Evolutionary conservation across 176 grass and related monocot species (phyloP), one percentile per base, ranked within the genome.

Genomic region (Juncus inflexus): DNA sequence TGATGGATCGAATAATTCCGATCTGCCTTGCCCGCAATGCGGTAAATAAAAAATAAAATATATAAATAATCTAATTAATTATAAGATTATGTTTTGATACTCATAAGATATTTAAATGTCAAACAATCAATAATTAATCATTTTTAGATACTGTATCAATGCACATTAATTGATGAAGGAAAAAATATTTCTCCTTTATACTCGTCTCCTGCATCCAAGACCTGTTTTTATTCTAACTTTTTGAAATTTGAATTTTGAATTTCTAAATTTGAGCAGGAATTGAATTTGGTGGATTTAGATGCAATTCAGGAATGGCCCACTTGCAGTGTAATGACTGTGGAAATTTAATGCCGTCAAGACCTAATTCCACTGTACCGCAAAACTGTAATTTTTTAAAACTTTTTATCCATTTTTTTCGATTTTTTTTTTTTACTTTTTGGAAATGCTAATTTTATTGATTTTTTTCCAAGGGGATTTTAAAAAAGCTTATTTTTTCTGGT

Each of bases 201-300:
- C 67, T 35, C 64, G 47, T 37, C 39, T 13, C 58, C 2, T 12
- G 35, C 49, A 49, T 12, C 52, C 52, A 10, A 11, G 61, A 59
- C 14, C 53, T 69, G 13, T 7, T 35, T 52, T 35, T 58, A 62
- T 61, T 37, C 16, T 11, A 53, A 38, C 50, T 73, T 56, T 77
- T 58, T 12, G 62, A 83, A 52, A 77, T n/a, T 69, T 50, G 45
- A 70, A 47, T 47, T 47, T 47, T 47, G 43, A 47, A 47, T 6
- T 47, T 47, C 5, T 69, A 79, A 54, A 55, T 64, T 81, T 68
- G 73, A 67, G 8, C 78, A 99, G 94, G 83, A 5, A 75, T 38
- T 53, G 85, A 90, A 80, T 72, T 92, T 83, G 64, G 65, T 89
- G 94, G 94, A 70, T 99, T 86, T 80, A 84, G 85, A 84, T 90